Percentiles rank a stretch among this genome's conserved stretches.
Evolutionary conservation across 2,329 filamentous ascomycete genomes (phyloP).

Genomic region (Fusarium penzigii): DNA sequence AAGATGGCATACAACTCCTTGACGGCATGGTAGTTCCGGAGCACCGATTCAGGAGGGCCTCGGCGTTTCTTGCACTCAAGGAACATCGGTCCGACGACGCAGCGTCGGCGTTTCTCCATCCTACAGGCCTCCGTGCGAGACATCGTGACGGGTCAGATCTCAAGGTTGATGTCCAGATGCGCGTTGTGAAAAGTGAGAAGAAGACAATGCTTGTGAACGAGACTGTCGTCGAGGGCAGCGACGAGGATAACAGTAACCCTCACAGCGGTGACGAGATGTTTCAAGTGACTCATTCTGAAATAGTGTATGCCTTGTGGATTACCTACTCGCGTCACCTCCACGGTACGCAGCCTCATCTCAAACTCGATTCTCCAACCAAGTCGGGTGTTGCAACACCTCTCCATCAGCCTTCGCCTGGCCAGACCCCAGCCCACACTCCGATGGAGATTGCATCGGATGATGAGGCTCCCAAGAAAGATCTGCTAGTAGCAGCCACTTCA

Average conservation of each 20-base stretch:
- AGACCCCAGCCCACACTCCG: constrained; percentile 60
- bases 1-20: constrained; percentile 78
- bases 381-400: constrained; percentile 70
- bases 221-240: constrained; percentile 63
- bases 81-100: constrained; percentile 84
- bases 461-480: constrained; percentile 44
- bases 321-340: constrained; percentile 95
- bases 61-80: constrained; percentile 78
- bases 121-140: constrained; percentile 79
- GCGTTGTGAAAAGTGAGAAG: constrained; percentile 88
- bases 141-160: constrained; percentile 91
- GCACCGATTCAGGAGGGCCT: constrained; percentile 88
- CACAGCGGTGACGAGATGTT: constrained; percentile 45
- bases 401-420: constrained; percentile 77
- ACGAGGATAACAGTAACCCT: constrained; percentile 50
- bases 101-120: constrained; percentile 75
- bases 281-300: constrained; percentile 62
- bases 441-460: constrained; percentile 57
- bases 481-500: constrained; percentile 44
- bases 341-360: constrained; percentile 62
- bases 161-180: constrained; percentile 94
- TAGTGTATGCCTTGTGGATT: constrained; percentile 95
- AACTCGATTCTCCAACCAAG: constrained; percentile 61
- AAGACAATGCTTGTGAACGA: constrained; percentile 61
- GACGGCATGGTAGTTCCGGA: constrained; percentile 98